A percentile compares a stretch with the other conserved stretches of the same genome.
phyloP scores from a whole-genome alignment of 2,329 filamentous ascomycete species.

The Stylonectria norvegica region DNA sequence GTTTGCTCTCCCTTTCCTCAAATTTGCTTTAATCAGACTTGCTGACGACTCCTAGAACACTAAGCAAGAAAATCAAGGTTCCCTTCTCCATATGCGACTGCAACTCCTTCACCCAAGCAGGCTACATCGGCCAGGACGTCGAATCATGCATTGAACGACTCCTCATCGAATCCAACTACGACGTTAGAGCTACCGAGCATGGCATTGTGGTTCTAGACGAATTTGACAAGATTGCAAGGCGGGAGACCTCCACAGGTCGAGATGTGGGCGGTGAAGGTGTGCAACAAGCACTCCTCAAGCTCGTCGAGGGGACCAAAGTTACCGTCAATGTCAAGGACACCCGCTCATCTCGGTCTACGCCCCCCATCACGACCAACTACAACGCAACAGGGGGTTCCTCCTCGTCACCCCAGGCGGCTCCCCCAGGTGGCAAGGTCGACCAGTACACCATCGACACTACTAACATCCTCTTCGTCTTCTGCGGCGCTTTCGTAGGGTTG shows the following conservation, averaged over 20 bases:
- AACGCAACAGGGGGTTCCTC: constrained; percentile 42
- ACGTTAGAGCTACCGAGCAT: constrained; percentile 76
- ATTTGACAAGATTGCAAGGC: constrained; percentile 92
- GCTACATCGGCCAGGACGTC: constrained; percentile 97
- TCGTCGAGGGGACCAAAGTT: constrained; percentile 92
- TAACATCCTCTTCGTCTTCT: constrained; percentile 96
- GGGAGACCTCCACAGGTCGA: constrained; percentile 82
- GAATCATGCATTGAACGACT: constrained; percentile 90
- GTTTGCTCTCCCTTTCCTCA: constrained; percentile 36
- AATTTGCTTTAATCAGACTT: not conserved
- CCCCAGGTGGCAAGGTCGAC: constrained; percentile 51
- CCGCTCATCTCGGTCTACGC: constrained; percentile 52
- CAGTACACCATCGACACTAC: constrained; percentile 81
- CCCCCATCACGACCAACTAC: constrained; percentile 53
- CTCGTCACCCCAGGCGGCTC: constrained; percentile 44
- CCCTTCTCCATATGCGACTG: constrained; percentile 96
- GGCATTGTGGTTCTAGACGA: constrained; percentile 96
- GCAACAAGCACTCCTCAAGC: constrained; percentile 91
- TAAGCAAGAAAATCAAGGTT: constrained; percentile 89
- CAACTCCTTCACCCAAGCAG: constrained; percentile 91
- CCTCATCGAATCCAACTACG: constrained; percentile 85
- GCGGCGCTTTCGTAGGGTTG: constrained; percentile 88
- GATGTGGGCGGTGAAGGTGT: constrained; percentile 96
- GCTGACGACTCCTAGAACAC: constrained; percentile 58
- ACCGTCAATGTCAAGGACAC: constrained; percentile 86